These are phyloP conservation scores for Sclerotinia sclerotiorum DNA, from an alignment of 2,329 filamentous ascomycete genomes.

Conservation along the genomic window DNA sequence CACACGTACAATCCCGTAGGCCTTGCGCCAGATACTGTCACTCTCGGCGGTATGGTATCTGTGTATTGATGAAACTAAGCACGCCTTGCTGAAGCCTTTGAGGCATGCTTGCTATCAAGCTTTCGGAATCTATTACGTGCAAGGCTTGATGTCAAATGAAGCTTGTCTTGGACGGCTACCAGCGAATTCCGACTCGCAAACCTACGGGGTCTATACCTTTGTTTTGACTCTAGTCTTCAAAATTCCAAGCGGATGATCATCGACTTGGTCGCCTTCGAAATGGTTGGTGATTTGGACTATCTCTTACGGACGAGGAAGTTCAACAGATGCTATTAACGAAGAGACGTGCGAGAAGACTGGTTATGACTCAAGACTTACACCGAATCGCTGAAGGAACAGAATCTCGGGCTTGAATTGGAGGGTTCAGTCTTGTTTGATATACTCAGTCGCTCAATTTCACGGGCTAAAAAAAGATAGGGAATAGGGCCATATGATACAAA, in stretches of 20 bases:
- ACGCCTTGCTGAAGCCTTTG: background rate
- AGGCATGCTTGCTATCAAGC: background rate
- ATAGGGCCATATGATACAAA: background rate
- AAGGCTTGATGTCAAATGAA: slow-evolving; percentile 6
- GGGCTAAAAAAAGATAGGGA: background rate
- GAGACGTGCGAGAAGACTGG: background rate
- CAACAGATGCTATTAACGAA: background rate
- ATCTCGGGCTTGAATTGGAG: background rate
- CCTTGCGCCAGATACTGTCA: background rate
- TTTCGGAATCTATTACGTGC: background rate
- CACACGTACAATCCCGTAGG: background rate
- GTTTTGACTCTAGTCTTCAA: background rate
- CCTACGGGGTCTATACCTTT: background rate
- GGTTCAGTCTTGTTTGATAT: background rate
- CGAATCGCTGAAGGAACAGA: background rate
- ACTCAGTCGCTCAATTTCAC: background rate
- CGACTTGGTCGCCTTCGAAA: background rate
- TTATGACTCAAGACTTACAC: background rate
- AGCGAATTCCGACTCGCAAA: background rate
- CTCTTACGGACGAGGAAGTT: background rate
- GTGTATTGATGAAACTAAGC: background rate
- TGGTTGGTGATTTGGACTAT: background rate
- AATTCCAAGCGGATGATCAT: background rate
- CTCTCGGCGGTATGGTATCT: background rate
- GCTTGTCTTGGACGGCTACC: background rate